Evolutionary conservation across 2,329 filamentous ascomycete species (phyloP), one percentile per base, ranked within the genome.

Genomic region (Talaromyces atroroseus): DNA sequence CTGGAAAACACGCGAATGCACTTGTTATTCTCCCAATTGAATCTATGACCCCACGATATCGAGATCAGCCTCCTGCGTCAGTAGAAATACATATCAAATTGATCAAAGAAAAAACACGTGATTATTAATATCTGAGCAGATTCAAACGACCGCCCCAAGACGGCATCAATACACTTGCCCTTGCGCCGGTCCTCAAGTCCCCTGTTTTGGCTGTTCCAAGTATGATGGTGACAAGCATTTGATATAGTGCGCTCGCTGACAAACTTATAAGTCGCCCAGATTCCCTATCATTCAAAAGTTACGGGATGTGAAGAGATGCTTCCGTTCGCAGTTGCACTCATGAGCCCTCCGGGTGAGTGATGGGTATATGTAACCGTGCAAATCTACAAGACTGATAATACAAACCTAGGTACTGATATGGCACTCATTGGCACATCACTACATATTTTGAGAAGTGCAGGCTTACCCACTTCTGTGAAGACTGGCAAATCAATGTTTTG

Each of bases 401-500:
- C n/a, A n/a, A n/a, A n/a, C n/a, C n/a, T 32, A 32, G 29, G 29
- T 11, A 32, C 29, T 12, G 29, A 32, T 32, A 4, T 32, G 29
- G 10, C 29, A 32, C 29, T 32, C 29, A 32, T 32, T 12, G 29
- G 10, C 29, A 32, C 29, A 32, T 4, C 29, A 11, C 6, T 32
- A 5, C 2, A 32, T 8, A 32, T 32, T 10, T 8, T 32, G 29
- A 32, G 10, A 32, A 32, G 29, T 8, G 29, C 29, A 8, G 29
- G 29, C 6, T 32, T 32, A 8, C 29, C 29, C 11, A 32, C 11
- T 32, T 32, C 4, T 32, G 29, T 32, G 29, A 32, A 32, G 52
- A 56, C n/a, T 61, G 59, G 59, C 58, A 61, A 34, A 58, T 58
- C 10, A 21, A 49, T 16, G 34, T n/a, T 61, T 5, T 32, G 29